Conservation (phyloP, 495 filamentous ascomycete genomes). For the Evansstolkia leycettana region DNA sequence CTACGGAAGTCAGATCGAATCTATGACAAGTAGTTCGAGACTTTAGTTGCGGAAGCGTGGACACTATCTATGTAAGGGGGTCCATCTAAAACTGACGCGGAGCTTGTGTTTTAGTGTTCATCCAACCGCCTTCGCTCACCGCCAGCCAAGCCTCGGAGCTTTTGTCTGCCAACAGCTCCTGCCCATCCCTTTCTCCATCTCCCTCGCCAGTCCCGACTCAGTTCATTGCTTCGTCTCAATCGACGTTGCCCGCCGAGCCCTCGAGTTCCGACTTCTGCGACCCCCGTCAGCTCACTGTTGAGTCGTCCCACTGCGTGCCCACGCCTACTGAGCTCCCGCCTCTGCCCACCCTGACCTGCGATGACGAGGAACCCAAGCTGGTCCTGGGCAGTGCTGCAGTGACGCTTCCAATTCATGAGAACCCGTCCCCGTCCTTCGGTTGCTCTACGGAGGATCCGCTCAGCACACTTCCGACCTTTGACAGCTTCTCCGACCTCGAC, state of each 20-base stretch:
- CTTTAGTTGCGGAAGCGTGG: too few relatives aligned
- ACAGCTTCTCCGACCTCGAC: constrained; percentile 82
- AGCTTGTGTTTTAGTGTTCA: constrained; percentile 60
- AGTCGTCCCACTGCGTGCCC: constrained; percentile 38
- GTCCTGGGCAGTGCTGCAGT: constrained; percentile 54
- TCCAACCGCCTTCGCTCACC: constrained; percentile 60
- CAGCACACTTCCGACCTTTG: constrained; percentile 61
- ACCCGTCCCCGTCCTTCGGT: constrained; percentile 33
- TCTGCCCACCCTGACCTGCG: constrained; percentile 54
- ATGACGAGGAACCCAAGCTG: constrained; percentile 67
- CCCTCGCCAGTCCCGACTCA: constrained; percentile 58
- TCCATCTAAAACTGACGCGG: too few relatives aligned
- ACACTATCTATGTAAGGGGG: too few relatives aligned
- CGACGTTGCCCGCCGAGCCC: constrained; percentile 25
- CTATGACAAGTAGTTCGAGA: too few relatives aligned
- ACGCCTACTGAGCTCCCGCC: constrained; percentile 54
- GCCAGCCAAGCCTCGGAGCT: constrained; percentile 56
- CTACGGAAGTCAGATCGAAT: too few relatives aligned
- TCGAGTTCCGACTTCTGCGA: constrained; percentile 66
- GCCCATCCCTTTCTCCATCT: constrained; percentile 72
- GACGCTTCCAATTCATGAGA: constrained; percentile 40
- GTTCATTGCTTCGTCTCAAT: constrained; percentile 52
- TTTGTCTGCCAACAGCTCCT: constrained; percentile 52
- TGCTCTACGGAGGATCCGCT: constrained; percentile 38
- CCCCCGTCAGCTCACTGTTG: constrained; percentile 80